phyloP scores from a whole-genome alignment of 2,329 filamentous ascomycete species.

The Acarospora socialis region DNA sequence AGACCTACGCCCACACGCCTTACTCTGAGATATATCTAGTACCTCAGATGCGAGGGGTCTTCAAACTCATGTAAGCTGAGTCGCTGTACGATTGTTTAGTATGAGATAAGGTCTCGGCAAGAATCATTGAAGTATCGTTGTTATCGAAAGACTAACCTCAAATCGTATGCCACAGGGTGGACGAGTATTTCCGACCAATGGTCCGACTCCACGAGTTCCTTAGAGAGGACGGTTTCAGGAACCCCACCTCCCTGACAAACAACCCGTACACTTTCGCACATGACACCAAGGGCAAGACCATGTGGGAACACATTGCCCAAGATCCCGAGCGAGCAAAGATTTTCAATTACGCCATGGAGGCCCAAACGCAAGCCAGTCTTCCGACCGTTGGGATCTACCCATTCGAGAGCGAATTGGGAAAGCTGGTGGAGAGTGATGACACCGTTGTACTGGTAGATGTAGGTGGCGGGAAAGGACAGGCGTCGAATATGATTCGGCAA shows the following conservation, averaged over 20 bases:
- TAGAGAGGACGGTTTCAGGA: conserved; percentile 11
- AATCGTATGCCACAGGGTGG: conserved; percentile 5
- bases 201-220: conserved; percentile 13
- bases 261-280: conserved; percentile 14
- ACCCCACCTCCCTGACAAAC: conserved; percentile 9
- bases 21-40: conserved; percentile 13
- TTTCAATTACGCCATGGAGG: too few species aligned
- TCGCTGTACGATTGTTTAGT: too few species aligned
- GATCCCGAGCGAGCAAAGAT: too few species aligned
- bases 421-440: background rate
- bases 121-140: conserved; percentile 2
- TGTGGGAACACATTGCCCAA: too few species aligned
- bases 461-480: conserved; percentile 22
- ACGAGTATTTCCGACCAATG: conserved; percentile 10
- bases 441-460: conserved; percentile 22
- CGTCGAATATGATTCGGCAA: conserved; percentile 17
- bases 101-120: background rate
- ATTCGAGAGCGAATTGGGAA: too few species aligned
- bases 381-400: too few species aligned
- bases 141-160: conserved; percentile 1
- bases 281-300: too few species aligned
- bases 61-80: conserved; percentile 11
- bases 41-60: conserved; percentile 11
- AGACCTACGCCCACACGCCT: conserved; percentile 15
- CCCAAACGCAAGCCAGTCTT: too few species aligned